Percentiles rank a stretch among this genome's conserved stretches.
Evolutionary conservation across 495 filamentous ascomycete genomes (phyloP).

Genomic region (Neurospora tetrasperma): DNA sequence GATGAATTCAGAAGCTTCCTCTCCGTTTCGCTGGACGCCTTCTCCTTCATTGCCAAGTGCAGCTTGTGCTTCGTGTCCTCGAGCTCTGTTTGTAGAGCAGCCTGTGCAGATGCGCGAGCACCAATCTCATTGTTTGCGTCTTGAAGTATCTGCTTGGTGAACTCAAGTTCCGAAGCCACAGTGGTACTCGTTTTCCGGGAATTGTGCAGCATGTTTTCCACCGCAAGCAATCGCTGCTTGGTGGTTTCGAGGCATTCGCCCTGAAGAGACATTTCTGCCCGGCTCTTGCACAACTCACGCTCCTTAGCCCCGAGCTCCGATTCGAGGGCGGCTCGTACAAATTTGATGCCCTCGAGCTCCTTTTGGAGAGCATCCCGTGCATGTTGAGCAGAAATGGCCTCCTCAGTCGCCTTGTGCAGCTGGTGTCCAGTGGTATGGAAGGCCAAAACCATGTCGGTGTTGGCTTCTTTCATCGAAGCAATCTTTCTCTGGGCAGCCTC

Average conservation of each 20-base stretch:
- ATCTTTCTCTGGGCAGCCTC: not conserved
- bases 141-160: too few species aligned
- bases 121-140: not conserved
- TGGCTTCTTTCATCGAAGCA: not conserved
- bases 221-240: too few species aligned
- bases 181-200: too few species aligned
- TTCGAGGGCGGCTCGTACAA: not conserved
- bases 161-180: too few species aligned
- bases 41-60: not conserved
- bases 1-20: not conserved
- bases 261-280: too few species aligned
- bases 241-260: too few species aligned
- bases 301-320: too few species aligned
- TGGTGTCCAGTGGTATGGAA: not conserved
- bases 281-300: too few species aligned
- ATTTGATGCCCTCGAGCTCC: not conserved
- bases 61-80: not conserved
- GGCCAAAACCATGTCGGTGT: not conserved
- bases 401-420: not conserved
- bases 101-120: not conserved
- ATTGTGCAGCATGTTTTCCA: too few species aligned
- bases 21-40: not conserved
- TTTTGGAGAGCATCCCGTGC: not conserved
- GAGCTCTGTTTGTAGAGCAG: not conserved
- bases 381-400: not conserved